Evolutionary conservation across 495 filamentous ascomycete genomes (phyloP).

Genomic region (Talaromyces liani): DNA sequence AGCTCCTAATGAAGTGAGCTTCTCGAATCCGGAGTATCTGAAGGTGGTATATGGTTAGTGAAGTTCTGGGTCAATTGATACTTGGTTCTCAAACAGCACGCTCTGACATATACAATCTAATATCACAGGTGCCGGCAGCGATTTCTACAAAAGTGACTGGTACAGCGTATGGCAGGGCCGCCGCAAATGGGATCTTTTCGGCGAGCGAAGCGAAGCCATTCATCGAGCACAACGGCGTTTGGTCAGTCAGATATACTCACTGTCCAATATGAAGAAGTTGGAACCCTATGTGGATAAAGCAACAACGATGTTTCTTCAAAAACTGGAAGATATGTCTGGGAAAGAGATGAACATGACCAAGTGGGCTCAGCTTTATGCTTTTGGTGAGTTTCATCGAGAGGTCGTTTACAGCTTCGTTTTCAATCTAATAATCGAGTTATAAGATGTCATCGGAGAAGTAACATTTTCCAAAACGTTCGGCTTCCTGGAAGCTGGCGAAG

Average conservation of each 20-base stretch:
- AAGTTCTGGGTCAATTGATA: background rate
- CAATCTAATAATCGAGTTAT: background rate
- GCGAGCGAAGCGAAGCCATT: background rate
- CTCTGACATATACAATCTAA: background rate
- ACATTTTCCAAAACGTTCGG: background rate
- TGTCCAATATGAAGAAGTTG: slow-evolving; percentile 32
- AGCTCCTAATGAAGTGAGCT: background rate
- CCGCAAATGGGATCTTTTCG: background rate
- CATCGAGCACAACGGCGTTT: slow-evolving; percentile 20
- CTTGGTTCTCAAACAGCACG: background rate
- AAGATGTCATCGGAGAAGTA: background rate
- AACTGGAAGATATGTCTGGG: slow-evolving; percentile 11
- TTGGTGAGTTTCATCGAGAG: background rate
- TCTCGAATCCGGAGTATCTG: background rate
- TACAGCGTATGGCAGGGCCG: background rate
- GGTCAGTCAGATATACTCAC: slow-evolving; percentile 27
- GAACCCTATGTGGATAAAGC: slow-evolving; percentile 31
- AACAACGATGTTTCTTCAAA: slow-evolving; percentile 22
- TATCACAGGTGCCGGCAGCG: background rate
- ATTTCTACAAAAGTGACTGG: background rate
- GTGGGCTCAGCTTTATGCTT: background rate
- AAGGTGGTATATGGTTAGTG: background rate
- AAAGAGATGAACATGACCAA: background rate
- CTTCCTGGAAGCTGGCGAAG: background rate
- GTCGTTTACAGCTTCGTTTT: no score